Base-by-base conservation (phyloP, 768 basidiomycete genomes). In the Mycena rebaudengoi region DNA sequence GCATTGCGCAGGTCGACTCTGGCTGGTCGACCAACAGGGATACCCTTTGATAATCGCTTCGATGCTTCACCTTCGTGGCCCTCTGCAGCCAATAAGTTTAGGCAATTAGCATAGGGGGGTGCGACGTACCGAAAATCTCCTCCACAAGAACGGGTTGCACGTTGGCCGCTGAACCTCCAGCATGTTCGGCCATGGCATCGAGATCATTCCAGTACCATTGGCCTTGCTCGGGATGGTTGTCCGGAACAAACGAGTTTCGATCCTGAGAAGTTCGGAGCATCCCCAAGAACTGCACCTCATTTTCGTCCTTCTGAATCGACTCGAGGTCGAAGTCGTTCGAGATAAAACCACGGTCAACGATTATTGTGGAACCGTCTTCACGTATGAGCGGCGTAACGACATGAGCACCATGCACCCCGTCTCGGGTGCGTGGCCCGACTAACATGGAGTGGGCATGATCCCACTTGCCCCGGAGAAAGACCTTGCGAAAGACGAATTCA, bases 151-250 rank as follows among this genome's bases (percentile, higher is more conserved):
- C 95, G 30, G 94, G 92, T 71, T 97, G 96, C 1, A 97, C 90
- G 41, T 84, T 81, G 20, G 85, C 86, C 7, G 78, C 73, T 59
- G 88, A 86, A 1, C 94, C 95, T 16, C 95, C 95, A 18, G 88
- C 89, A 66, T 83, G 84, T 50, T 89, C 82, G 7, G 91, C 88
- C 89, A 99, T 95, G 25, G 87, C 85, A 18, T 86, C 83, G 7
- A 95, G 83, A 73, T 99, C 95, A 20, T 87, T 86, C 92, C 95
- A 99, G 70, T 93, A 95, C 96, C 97, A 99, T 74, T 89, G 86
- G 12, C 91, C 90, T 52, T 86, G 83, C 45, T 85, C 84, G 0
- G 92, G 91, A 41, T 87, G 83, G 74, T 99, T 99, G 52, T 94
- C 90, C 18, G 96, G 96, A 3, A 95, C 96, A 74, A 97, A 99